phyloP scores from a whole-genome alignment of 805 yeast genomes.

The Wickerhamiella qilinensis region DNA sequence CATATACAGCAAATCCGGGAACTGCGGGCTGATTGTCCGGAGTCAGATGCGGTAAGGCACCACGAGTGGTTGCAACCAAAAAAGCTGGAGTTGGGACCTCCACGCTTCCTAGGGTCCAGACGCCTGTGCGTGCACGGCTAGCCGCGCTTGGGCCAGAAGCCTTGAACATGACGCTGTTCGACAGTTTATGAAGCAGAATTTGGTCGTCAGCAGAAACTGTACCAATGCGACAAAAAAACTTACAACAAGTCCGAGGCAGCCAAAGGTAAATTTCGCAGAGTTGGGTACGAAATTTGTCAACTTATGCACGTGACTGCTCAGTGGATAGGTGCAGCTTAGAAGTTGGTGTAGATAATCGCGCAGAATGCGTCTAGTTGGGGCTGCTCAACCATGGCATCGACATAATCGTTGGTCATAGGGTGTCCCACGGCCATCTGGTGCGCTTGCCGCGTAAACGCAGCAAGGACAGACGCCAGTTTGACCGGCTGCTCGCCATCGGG shows the following conservation, averaged over 20 bases:
- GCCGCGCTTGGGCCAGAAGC: constrained; percentile 12
- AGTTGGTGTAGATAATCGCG: constrained; percentile 80
- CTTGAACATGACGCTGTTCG: too few relatives aligned
- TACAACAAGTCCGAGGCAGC: too few relatives aligned
- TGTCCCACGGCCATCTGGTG: constrained; percentile 34
- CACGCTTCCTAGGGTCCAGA: constrained; percentile 8
- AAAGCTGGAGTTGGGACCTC: constrained; percentile 20
- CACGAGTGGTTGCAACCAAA: constrained; percentile 24
- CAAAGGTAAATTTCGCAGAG: too few relatives aligned
- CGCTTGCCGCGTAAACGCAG: constrained; percentile 52
- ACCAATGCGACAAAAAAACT: too few relatives aligned
- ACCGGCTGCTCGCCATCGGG: constrained; percentile 18
- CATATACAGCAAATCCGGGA: constrained; percentile 18
- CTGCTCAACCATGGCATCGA: constrained; percentile 31
- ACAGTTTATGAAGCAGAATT: too few relatives aligned
- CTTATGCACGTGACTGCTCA: not conserved
- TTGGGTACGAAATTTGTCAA: too few relatives aligned
- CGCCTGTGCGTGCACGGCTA: constrained; percentile 18
- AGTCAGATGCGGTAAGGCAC: constrained; percentile 27
- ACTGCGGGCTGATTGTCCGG: constrained; percentile 22
- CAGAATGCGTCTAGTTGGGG: constrained; percentile 71
- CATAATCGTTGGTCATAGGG: constrained; percentile 27
- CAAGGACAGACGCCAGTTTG: constrained; percentile 56
- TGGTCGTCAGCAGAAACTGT: too few relatives aligned
- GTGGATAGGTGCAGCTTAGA: too few relatives aligned